These are phyloP conservation scores for Vigna nakashimae DNA, from an alignment of 306 rosid genomes.

Conservation along the genomic window DNA sequence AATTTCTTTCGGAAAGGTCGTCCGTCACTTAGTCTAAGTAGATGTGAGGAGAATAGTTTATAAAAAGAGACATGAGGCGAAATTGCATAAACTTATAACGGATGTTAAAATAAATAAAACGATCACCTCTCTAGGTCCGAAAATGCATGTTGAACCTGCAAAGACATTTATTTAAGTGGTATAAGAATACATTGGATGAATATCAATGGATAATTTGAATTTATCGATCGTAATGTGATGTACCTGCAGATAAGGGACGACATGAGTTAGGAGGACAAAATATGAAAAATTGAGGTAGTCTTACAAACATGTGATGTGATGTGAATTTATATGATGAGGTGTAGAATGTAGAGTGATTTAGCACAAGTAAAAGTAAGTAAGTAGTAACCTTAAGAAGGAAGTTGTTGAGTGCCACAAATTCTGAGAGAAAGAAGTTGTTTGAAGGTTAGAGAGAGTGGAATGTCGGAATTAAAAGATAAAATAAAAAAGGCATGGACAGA, in stretches of 20 bases:
- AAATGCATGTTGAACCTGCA: conserved; percentile 91
- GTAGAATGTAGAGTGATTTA: background rate
- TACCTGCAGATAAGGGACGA: conserved; percentile 5
- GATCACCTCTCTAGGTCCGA: conserved; percentile 78
- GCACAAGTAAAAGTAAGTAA: conserved; percentile 20
- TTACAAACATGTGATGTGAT: conserved; percentile 1
- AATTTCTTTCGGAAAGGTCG: conserved; percentile 14
- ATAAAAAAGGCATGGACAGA: background rate
- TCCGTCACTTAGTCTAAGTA: conserved; percentile 1
- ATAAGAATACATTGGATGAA: conserved; percentile 3
- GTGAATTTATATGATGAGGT: too few relatives aligned
- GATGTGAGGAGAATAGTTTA: background rate
- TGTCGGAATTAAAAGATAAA: conserved; percentile 7
- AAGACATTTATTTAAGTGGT: conserved; percentile 16
- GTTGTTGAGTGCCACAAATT: conserved; percentile 86
- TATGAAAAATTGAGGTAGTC: background rate
- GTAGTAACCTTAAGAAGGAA: conserved; percentile 81
- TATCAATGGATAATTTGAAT: background rate
- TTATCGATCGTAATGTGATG: background rate
- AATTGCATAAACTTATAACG: conserved; percentile 5
- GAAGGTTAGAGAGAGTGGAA: conserved; percentile 37
- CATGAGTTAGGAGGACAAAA: background rate
- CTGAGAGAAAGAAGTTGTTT: conserved; percentile 45
- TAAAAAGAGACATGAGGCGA: conserved; percentile 18
- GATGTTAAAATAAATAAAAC: background rate